These are phyloP conservation scores for Ceratobasidium theobromae DNA, from an alignment of 1,284 basidiomycete genomes.

Conservation along the genomic window DNA sequence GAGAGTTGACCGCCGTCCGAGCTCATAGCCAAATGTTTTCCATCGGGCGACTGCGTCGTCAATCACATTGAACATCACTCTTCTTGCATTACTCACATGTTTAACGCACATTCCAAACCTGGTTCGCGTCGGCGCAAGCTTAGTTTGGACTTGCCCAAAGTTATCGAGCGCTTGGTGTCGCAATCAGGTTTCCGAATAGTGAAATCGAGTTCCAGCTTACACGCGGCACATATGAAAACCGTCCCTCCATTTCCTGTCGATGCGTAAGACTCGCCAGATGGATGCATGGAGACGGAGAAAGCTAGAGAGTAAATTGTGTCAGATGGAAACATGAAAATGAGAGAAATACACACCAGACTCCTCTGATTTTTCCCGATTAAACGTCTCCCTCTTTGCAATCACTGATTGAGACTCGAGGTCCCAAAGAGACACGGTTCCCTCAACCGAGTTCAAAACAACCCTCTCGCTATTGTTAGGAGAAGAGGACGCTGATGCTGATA, in stretches of 20 bases:
- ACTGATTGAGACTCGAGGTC: conserved; percentile 63
- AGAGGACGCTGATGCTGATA: conserved; percentile 65
- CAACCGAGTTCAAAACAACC: conserved; percentile 75
- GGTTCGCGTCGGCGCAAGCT: conserved; percentile 59
- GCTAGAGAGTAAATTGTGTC: conserved; percentile 48
- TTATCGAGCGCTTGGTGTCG: conserved; percentile 60
- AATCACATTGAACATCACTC: conserved; percentile 1
- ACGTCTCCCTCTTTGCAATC: conserved; percentile 70
- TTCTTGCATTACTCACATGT: conserved; percentile 59
- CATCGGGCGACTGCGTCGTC: conserved; percentile 73
- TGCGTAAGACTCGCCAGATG: conserved; percentile 69
- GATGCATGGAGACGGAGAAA: conserved; percentile 80
- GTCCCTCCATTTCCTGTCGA: conserved; percentile 76
- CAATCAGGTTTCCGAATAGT: conserved; percentile 45
- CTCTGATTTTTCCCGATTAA: conserved; percentile 54
- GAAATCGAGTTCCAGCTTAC: conserved; percentile 35
- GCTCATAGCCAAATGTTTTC: conserved; percentile 71
- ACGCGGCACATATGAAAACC: conserved; percentile 66
- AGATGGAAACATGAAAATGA: conserved; percentile 18
- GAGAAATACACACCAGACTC: conserved; percentile 65
- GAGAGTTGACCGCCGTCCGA: conserved; percentile 80
- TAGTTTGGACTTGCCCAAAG: conserved; percentile 54
- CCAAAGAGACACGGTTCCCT: conserved; percentile 74
- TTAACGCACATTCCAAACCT: conserved; percentile 81
- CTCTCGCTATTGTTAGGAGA: conserved; percentile 52